A percentile compares a stretch with the other conserved stretches of the same genome.
These are phyloP conservation scores for Sclerotinia trifoliorum DNA, from an alignment of 2,329 filamentous ascomycete genomes.

Conservation along the genomic window DNA sequence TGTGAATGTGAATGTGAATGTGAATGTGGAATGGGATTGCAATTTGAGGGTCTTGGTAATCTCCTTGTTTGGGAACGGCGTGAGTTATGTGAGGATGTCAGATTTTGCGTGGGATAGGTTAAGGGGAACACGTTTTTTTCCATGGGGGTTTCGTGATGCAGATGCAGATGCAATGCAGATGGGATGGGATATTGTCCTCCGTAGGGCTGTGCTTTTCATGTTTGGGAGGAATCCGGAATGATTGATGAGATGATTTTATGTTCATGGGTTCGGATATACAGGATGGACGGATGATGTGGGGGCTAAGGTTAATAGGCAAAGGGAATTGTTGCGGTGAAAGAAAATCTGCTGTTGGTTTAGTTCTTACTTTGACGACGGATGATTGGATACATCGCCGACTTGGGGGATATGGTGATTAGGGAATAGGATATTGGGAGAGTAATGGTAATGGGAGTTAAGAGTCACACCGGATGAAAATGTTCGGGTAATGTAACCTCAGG, in stretches of 20 bases:
- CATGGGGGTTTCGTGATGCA: neutral
- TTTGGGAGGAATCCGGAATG: neutral
- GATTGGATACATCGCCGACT: neutral
- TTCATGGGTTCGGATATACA: neutral
- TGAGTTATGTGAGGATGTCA: neutral
- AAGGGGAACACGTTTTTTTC: neutral
- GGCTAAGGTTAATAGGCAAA: neutral
- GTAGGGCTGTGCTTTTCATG: conserved; percentile 4
- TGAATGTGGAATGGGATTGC: too few species aligned
- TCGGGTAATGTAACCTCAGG: neutral
- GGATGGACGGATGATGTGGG: neutral
- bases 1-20: neutral
- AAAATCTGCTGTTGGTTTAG: neutral
- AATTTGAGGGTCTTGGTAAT: neutral
- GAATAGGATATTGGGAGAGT: neutral
- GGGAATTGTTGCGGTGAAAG: conserved; percentile 7
- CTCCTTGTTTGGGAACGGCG: too few species aligned
- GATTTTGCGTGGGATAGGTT: neutral
- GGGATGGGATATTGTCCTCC: neutral
- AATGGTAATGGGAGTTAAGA: neutral
- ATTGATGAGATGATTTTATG: neutral
- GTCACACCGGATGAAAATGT: neutral
- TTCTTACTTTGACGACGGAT: neutral
- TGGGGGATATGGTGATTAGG: neutral
- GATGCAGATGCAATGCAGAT: too few species aligned